These are phyloP conservation scores for Abrus precatorius DNA, from an alignment of 306 rosid species.

Conservation along the genomic window DNA sequence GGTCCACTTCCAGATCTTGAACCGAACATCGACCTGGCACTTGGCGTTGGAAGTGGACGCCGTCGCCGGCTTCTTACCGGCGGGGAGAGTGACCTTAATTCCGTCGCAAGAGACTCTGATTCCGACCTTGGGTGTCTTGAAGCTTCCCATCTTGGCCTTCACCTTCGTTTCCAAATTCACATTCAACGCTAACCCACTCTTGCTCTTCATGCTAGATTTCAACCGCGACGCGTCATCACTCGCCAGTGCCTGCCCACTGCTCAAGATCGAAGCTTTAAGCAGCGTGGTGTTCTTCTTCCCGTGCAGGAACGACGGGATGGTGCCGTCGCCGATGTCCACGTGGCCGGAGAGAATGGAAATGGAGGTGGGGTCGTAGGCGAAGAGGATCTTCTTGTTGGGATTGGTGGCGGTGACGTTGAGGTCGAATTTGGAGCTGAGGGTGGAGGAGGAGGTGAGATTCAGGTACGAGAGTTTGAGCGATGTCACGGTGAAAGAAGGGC, in stretches of 20 bases:
- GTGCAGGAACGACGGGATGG: conserved; percentile 60
- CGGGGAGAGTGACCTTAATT: conserved; percentile 62
- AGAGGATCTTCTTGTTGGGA: conserved; percentile 51
- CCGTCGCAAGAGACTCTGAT: conserved; percentile 83
- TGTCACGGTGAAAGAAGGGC: conserved; percentile 51
- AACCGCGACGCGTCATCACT: conserved; percentile 41
- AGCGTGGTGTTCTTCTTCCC: conserved; percentile 74
- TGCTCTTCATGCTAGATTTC: conserved; percentile 69
- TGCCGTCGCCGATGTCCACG: conserved; percentile 49
- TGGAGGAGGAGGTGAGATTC: conserved; percentile 50
- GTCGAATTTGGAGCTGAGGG: conserved; percentile 52
- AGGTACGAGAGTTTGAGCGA: conserved; percentile 56
- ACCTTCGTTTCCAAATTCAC: conserved; percentile 77
- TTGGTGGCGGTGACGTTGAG: conserved; percentile 50
- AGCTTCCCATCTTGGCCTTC: conserved; percentile 65
- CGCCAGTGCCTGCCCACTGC: conserved; percentile 50
- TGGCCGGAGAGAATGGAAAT: conserved; percentile 41
- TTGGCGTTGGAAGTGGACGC: conserved; percentile 70
- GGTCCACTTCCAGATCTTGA: conserved; percentile 99
- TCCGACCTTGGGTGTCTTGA: conserved; percentile 73
- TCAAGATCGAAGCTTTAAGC: conserved; percentile 57
- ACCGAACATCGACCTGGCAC: conserved; percentile 72
- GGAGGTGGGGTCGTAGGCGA: conserved; percentile 46
- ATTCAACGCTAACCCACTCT: conserved; percentile 67
- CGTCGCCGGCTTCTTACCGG: conserved; percentile 74